These are phyloP conservation scores for Aspergillus neoniger DNA, from an alignment of 2,329 filamentous ascomycete species.

Conservation along the genomic window DNA sequence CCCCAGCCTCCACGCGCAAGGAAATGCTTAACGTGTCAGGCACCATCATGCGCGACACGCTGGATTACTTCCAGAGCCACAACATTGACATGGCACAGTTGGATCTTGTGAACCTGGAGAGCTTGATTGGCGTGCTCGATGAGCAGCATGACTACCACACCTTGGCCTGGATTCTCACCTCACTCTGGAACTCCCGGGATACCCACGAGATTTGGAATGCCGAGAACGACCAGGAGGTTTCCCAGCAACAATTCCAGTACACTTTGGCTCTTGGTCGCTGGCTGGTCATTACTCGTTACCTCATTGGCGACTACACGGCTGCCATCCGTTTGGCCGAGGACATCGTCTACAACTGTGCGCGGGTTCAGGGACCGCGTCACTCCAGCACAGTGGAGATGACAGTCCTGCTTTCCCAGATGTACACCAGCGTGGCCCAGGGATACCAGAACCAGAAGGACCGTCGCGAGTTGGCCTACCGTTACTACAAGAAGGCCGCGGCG, in stretches of 20 bases:
- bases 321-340: constrained; percentile 55
- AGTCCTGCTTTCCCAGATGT: constrained; percentile 53
- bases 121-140: constrained; percentile 46
- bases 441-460: constrained; percentile 37
- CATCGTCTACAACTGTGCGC: constrained; percentile 58
- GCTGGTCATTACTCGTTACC: constrained; percentile 54
- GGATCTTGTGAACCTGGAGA: constrained; percentile 44
- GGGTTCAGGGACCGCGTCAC: constrained; percentile 53
- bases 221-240: constrained; percentile 44
- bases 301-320: constrained; percentile 47
- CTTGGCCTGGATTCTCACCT: constrained; percentile 45
- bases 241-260: constrained; percentile 39
- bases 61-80: constrained; percentile 42
- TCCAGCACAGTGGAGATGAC: constrained; percentile 52
- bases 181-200: constrained; percentile 50
- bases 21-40: constrained; percentile 44
- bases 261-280: constrained; percentile 53
- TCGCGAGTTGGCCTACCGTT: constrained; percentile 38
- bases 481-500: constrained; percentile 42
- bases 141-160: constrained; percentile 50
- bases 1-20: constrained; percentile 38
- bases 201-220: constrained; percentile 47
- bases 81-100: constrained; percentile 50
- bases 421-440: constrained; percentile 47
- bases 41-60: constrained; percentile 44